Percentiles rank a stretch among this genome's conserved stretches.
phyloP scores from a whole-genome alignment of 192 early-diverging fungal genomes.

The Coemansia aciculifera region DNA sequence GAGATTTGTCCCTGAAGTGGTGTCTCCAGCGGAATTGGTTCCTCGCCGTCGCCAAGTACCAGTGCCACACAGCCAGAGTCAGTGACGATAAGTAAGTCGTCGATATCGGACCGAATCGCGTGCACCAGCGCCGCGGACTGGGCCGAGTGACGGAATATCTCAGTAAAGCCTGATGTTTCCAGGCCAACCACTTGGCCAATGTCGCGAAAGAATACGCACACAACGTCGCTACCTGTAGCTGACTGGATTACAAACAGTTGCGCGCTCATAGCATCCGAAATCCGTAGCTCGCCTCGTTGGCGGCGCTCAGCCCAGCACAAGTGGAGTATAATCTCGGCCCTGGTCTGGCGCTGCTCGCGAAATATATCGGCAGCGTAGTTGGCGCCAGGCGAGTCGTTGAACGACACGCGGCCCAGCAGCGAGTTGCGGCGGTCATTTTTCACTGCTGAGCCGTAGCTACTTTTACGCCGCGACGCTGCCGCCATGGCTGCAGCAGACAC shows the following conservation, averaged over 20 bases:
- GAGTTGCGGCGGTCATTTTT: conserved; percentile 46
- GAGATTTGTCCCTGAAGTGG: neutral
- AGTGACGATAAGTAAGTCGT: conserved; percentile 38
- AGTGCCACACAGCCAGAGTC: conserved; percentile 19
- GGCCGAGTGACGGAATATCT: conserved; percentile 37
- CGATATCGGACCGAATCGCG: conserved; percentile 15
- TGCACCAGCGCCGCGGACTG: conserved; percentile 24
- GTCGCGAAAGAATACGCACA: conserved; percentile 31
- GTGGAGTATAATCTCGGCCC: conserved; percentile 38
- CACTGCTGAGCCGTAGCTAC: conserved; percentile 31
- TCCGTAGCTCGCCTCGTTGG: conserved; percentile 3
- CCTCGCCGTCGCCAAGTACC: conserved; percentile 16
- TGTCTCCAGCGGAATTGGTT: conserved; percentile 13
- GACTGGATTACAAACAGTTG: conserved; percentile 39
- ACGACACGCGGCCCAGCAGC: conserved; percentile 43
- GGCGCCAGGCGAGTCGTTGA: conserved; percentile 49
- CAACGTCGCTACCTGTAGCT: conserved; percentile 20
- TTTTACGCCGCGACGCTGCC: conserved; percentile 32
- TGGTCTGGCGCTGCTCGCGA: conserved; percentile 47
- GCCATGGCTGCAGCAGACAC: conserved; percentile 30
- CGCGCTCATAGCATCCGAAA: conserved; percentile 3
- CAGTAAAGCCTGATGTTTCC: conserved; percentile 17
- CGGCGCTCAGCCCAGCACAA: conserved; percentile 38
- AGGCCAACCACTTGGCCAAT: conserved; percentile 24
- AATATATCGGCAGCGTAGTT: conserved; percentile 44